Base-by-base conservation (phyloP, 208 protist genomes). In the Wallacemonas rigidus region DNA sequence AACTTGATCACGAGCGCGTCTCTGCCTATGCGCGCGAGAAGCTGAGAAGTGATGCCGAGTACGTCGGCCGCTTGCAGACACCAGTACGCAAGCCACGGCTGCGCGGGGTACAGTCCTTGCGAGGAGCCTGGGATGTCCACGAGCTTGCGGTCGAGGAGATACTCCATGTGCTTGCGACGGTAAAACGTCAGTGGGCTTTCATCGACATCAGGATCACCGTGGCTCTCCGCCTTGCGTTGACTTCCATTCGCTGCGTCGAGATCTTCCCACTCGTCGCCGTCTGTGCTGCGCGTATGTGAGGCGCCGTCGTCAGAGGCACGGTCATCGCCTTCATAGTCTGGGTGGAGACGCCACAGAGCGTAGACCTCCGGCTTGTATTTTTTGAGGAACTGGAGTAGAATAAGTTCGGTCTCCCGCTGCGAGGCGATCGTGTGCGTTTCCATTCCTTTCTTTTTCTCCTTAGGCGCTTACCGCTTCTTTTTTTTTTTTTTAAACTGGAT, bases 41-140 rank as follows among this genome's bases (percentile, higher is more conserved):
- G 71, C 40, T 85, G 63, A 1, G 72, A 53, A 15, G 80, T 82
- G 51, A 83, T 64, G 44, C 76, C 86, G n/a, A 96, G 81, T n/a
- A 91, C 44, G 61, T 93, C 86, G 6, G 87, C 91, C 3, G 87
- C 86, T 56, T 96, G 88, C 67, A 94, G 69, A 6, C 79, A 64
- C 89, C 89, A 96, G 80, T 91, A 96, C 1, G 80, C 80, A 38
- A 96, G 58, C 89, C 91, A 96, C 68, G 89, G 87, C 71, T 86
- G 87, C 4, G 82, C 65, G 15, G 80, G 67, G 75, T 94, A 91
- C 38, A 90, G 63, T 12, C 81, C 71, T 60, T 85, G 72, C 1
- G 71, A 67, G 3, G 53, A 41, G 14, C 57, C 36, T 17, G 65
- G 56, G 12, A 87, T 26, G 40, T 74, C 53, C 39, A 76, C 70